Evolutionary conservation across 176 grass and related monocot species (phyloP).

Genomic region (Musa schizocarpa): DNA sequence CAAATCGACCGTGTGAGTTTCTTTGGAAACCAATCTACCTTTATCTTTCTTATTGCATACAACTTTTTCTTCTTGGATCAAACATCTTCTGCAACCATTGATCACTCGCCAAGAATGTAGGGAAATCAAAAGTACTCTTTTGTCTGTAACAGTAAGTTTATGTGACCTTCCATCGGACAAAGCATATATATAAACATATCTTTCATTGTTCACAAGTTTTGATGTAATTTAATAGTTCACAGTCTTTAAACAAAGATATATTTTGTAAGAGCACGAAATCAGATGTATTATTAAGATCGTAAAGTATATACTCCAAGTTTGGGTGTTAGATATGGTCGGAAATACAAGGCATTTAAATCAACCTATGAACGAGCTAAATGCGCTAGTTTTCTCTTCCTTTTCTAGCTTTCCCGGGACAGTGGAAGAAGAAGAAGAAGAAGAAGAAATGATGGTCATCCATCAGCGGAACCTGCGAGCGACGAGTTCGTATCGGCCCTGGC

Average conservation of each 20-base stretch:
- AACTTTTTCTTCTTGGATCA: not conserved
- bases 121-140: not conserved
- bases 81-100: not conserved
- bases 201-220: too few species aligned
- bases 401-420: conserved; percentile 17
- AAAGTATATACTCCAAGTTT: too few species aligned
- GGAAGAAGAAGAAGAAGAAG: conserved; percentile 6
- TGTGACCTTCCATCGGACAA: not conserved
- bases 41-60: not conserved
- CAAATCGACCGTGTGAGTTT: not conserved
- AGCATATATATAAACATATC: too few species aligned
- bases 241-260: too few species aligned
- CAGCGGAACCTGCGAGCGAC: conserved; percentile 21
- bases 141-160: not conserved
- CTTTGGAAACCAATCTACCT: not conserved
- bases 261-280: too few species aligned
- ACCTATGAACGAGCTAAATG: too few species aligned
- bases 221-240: too few species aligned
- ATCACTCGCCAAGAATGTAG: not conserved
- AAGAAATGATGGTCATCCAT: conserved; percentile 11
- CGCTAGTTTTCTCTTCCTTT: not conserved
- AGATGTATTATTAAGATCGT: too few species aligned
- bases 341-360: too few species aligned
- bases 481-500: conserved; percentile 1
- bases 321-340: too few species aligned